phyloP scores from a whole-genome alignment of 805 yeast genomes.

The Ogataea degrootiae region DNA sequence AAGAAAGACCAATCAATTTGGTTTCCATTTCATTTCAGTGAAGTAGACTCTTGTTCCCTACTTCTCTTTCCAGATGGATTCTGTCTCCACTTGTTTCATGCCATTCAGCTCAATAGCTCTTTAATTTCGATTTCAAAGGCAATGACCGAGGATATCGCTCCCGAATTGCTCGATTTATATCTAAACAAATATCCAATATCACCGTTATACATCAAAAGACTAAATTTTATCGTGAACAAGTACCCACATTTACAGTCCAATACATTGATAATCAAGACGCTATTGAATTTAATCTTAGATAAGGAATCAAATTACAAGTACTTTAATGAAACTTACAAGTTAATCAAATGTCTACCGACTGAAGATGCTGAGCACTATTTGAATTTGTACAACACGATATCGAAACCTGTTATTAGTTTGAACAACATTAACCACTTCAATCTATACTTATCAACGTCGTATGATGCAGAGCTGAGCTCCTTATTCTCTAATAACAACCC shows the following conservation, averaged over 20 bases:
- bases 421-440: background rate
- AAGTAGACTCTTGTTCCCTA: no score
- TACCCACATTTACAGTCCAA: constrained; percentile 7
- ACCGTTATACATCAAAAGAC: constrained; percentile 19
- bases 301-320: constrained; percentile 11
- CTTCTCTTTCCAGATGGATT: no score
- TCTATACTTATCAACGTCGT: constrained; percentile 1
- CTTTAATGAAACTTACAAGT: constrained; percentile 12
- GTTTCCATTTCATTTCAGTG: no score
- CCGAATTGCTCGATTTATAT: constrained; percentile 7
- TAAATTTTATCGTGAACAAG: constrained; percentile 13
- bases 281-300: constrained; percentile 12
- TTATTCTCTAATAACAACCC: background rate
- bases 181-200: constrained; percentile 9
- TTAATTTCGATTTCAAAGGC: background rate
- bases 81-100: background rate
- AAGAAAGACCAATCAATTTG: no score
- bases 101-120: background rate
- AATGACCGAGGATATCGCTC: constrained; percentile 1
- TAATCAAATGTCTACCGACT: constrained; percentile 5
- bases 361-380: constrained; percentile 6
- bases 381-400: constrained; percentile 4
- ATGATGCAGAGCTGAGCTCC: constrained; percentile 9
- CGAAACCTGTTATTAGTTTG: constrained; percentile 1
- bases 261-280: constrained; percentile 1